Evolutionary conservation across 495 filamentous ascomycete species (phyloP).

Genomic region (Aspergillus ostianus): DNA sequence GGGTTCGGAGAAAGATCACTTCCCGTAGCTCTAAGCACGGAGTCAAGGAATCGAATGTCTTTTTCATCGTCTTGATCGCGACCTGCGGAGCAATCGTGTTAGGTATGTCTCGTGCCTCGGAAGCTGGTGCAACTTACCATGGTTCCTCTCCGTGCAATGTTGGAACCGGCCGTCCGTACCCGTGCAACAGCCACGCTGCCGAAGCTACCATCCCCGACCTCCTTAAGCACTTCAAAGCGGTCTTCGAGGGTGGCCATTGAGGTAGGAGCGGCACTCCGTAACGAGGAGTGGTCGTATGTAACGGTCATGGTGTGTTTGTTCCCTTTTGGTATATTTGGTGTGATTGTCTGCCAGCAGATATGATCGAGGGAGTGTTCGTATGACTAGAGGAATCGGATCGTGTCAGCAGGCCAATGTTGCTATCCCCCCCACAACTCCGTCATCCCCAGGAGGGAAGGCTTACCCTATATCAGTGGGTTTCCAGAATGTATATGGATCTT

Average conservation of each 20-base stretch:
- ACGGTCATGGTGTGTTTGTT: slow-evolving; percentile 59
- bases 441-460: background rate
- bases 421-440: background rate
- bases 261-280: slow-evolving; percentile 51
- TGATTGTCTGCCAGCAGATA: slow-evolving; percentile 46
- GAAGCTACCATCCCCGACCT: slow-evolving; percentile 98
- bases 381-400: slow-evolving; percentile 10
- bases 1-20: slow-evolving; percentile 89
- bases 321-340: slow-evolving; percentile 19
- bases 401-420: slow-evolving; percentile 6
- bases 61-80: slow-evolving; percentile 99
- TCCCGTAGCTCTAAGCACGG: slow-evolving; percentile 91
- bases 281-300: slow-evolving; percentile 57
- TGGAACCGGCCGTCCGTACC: slow-evolving; percentile 84
- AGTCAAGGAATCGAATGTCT: slow-evolving; percentile 88
- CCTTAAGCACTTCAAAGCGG: slow-evolving; percentile 94
- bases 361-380: slow-evolving; percentile 19
- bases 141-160: slow-evolving; percentile 84
- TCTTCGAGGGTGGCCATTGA: slow-evolving; percentile 66
- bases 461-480: slow-evolving; percentile 13
- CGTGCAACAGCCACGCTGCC: slow-evolving; percentile 92
- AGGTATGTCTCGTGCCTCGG: slow-evolving; percentile 6
- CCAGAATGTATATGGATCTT: slow-evolving; percentile 18
- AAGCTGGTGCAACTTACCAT: slow-evolving; percentile 61
- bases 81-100: slow-evolving; percentile 56